Base-by-base conservation (phyloP, 2,329 filamentous ascomycete species). In the Colletotrichum plurivorum region DNA sequence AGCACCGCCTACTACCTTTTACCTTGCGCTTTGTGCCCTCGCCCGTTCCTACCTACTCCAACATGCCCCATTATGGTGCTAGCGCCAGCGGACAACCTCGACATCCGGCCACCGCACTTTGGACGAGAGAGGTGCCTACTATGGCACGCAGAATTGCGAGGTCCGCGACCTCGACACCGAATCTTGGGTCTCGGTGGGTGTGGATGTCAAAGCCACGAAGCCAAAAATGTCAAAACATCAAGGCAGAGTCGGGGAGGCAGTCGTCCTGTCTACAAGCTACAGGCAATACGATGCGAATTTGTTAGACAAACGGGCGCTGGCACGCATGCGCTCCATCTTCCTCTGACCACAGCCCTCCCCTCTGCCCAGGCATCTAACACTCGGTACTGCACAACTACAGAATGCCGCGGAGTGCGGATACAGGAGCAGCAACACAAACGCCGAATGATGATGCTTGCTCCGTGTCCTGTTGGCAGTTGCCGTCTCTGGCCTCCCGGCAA, bases 41-140 rank as follows among this genome's bases (percentile, higher is more conserved):
- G 39, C 59, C 20, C 20, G 20, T 45, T 7, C 31, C 31, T n/a
- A 15, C 49, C 20, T 45, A 48, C 27, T 39, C 51, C 67, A 45
- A 16, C 43, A 16, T 60, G 55, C 36, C 27, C 31, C 45, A 25
- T 20, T 31, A 22, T 36, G n/a, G 56, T 65, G n/a, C 67, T 53
- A 52, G 43, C 39, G 16, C 16, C 55, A 55, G 63, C 62, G 55
- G 62, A 69, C 46, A 46, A 55, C 49, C 62, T 67, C 39, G 46
- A 54, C 55, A 67, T 67, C 66, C 62, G 62, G 62, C 62, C 66
- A 55, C 55, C 66, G 62, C 25, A 69, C 66, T 60, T 45, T 45
- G 51, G 62, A 69, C 51, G 62, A 60, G 56, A 52, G 12, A 52
- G 12, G 18, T 20, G 12, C 16, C 16, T 46, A 16, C 16, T 3